phyloP scores from a whole-genome alignment of 768 basidiomycete genomes.

The Tubosaeta sp. region DNA sequence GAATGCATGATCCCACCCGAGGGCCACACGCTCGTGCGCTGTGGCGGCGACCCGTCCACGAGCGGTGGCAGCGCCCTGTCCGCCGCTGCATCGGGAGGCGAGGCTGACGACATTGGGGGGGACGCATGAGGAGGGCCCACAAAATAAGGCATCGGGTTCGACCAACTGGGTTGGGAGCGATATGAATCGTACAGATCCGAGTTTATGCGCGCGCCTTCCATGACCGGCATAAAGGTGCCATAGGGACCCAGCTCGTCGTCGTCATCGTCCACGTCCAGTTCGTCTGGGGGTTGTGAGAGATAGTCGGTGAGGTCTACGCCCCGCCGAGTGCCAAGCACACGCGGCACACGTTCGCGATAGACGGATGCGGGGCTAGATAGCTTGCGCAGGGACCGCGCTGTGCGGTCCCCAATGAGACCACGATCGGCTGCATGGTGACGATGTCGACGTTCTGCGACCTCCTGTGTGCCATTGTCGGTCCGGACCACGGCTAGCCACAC shows the following conservation, averaged over 20 bases:
- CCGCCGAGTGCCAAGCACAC: conserved; percentile 31
- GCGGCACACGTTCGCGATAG: conserved; percentile 45
- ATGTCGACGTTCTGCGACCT: conserved; percentile 68
- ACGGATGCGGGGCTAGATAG: conserved; percentile 51
- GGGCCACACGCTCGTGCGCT: conserved; percentile 21
- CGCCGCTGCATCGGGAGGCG: conserved; percentile 19
- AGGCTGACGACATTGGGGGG: conserved; percentile 25
- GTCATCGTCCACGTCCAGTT: conserved; percentile 61
- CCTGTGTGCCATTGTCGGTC: conserved; percentile 38
- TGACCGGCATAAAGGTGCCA: conserved; percentile 28
- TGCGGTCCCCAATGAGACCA: conserved; percentile 60
- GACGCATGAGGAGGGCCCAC: conserved; percentile 21
- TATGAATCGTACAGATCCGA: conserved; percentile 66
- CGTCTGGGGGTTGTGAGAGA: conserved; percentile 47
- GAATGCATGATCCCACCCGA: conserved; percentile 24
- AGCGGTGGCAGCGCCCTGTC: conserved; percentile 29
- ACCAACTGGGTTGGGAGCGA: conserved; percentile 34
- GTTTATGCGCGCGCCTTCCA: conserved; percentile 56
- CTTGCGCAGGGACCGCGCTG: conserved; percentile 56
- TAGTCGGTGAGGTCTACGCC: conserved; percentile 47
- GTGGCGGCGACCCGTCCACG: conserved; percentile 24
- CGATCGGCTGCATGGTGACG: conserved; percentile 52
- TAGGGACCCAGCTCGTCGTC: conserved; percentile 59
- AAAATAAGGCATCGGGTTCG: conserved; percentile 23
- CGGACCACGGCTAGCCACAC: not conserved